Evolutionary conservation across 805 yeast genomes (phyloP), one percentile per base, ranked within the genome.

Genomic region (Suhomyces sp.): DNA sequence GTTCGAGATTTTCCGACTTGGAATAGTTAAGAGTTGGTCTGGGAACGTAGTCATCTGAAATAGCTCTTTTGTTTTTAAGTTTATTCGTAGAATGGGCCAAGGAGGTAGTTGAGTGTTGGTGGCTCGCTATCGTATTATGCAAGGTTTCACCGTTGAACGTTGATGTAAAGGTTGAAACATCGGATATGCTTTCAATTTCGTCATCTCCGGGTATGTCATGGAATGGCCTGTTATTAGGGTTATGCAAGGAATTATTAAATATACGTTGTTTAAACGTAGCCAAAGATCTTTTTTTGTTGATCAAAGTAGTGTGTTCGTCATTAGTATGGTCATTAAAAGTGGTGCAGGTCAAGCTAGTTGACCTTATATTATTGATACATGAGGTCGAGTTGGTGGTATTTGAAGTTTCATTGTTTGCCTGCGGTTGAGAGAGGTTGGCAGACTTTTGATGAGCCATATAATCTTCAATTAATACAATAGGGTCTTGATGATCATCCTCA

Each of bases 391-490:
- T 13, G 25, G 32, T n/a, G 28, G 17, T n/a, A 18, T 19, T 19
- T 19, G n/a, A 10, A 11, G 13, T 20, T 10, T 5, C n/a, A 13
- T 21, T n/a, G 14, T 20, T 15, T n/a, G 12, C 13, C 6, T 6
- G 26, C 6, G n/a, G n/a, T 30, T 30, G 14, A 19, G 11, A 5
- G 18, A 14, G 8, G 11, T 15, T 3, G 23, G 6, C 10, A 4
- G 33, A 4, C 19, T 24, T 24, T 20, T 29, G 35, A n/a, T 28
- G 25, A n/a, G 43, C 57, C 43, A 78, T 63, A 49, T 78, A 78
- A 46, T 78, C 84, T 46, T 78, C 84, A 7, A 78, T 70, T 13
- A 78, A 52, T 1, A 77, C 77, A 11, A 63, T 66, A 7, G 65
- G 72, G 30, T 63, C 69, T 23, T 62, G 59, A 15, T 56, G 62